Conservation (phyloP, 2,329 filamentous ascomycete genomes). For the Mycosphaerella sp. region DNA sequence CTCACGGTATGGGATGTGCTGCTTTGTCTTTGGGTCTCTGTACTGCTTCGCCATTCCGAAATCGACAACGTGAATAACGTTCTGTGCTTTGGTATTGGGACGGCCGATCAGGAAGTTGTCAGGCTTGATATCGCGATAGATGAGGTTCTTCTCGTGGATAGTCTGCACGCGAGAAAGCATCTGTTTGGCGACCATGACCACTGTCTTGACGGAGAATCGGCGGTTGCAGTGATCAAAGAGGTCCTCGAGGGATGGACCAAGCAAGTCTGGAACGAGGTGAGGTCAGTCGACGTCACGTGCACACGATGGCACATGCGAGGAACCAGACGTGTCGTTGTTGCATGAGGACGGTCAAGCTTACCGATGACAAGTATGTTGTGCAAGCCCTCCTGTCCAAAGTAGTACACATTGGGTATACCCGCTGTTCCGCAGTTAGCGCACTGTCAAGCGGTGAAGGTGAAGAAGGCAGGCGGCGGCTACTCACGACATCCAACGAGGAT, state of each 20-base stretch:
- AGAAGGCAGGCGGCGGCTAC: conserved; percentile 39
- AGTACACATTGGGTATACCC: conserved; percentile 98
- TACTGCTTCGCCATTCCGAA: conserved; percentile 99
- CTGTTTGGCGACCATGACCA: conserved; percentile 98
- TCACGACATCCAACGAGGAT: conserved; percentile 98
- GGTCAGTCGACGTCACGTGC: conserved; percentile 13
- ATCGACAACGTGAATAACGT: conserved; percentile 97
- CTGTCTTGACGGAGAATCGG: conserved; percentile 93
- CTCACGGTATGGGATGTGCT: conserved; percentile 96
- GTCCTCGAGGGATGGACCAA: conserved; percentile 91
- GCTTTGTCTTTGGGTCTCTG: conserved; percentile 96
- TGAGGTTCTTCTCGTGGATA: conserved; percentile 98
- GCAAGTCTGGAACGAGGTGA: conserved; percentile 55
- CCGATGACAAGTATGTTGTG: conserved; percentile 95
- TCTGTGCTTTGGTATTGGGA: conserved; percentile 85
- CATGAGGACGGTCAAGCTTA: conserved; percentile 3
- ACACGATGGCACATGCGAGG: not conserved
- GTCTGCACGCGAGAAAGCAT: conserved; percentile 93
- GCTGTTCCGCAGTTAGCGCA: conserved; percentile 48
- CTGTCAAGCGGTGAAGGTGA: conserved; percentile 5
- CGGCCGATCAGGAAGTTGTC: conserved; percentile 98
- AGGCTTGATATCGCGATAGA: conserved; percentile 98
- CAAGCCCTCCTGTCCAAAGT: conserved; percentile 95
- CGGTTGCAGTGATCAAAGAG: conserved; percentile 96
- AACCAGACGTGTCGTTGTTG: not conserved